Base-by-base conservation (phyloP, 352 stramenopile species). In the Phytopythium kandeliae region DNA sequence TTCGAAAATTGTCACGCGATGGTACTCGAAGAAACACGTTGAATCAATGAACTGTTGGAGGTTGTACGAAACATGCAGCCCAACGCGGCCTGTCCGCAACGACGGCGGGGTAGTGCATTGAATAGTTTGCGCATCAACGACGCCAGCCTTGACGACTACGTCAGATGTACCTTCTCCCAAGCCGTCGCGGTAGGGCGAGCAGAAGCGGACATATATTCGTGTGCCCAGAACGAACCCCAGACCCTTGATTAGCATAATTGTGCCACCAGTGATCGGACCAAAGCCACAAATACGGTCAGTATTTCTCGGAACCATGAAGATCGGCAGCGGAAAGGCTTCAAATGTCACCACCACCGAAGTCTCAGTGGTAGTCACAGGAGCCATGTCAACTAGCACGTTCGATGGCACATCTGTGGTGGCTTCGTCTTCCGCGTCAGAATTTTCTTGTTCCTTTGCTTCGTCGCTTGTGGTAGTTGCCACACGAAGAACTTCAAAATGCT, bases 1-100 rank as follows among this genome's bases (percentile, higher is more conserved):
- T 4, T 54, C 30, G 34, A 77, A 89, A 15, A 40, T 51, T 2
- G 75, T 83, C 15, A n/a, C 45, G 13, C 60, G 51, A 42, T 89
- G 78, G 46, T 86, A 89, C 52, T 89, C 78, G 19, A 87, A 89
- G 48, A 65, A 85, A 42, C 74, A 82, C 2, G 62, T 76, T 3
- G 78, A 84, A 43, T 83, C 65, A 2, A 71, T 83, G 60, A 73
- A 89, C 60, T 89, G 69, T 52, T 87, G 76, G 0, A 86, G 54
- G 42, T 89, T 89, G 58, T 89, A 89, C 9, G 76, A 84, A 4
- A 87, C 62, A 33, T 86, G 64, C 11, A 89, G 61, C 2, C 48
- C 57, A 3, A 75, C 71, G 1, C 72, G 65, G 2, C 75, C 74
- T 0, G 71, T 33, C 19, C 64, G 55, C 0, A 51, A 57, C 2